Base-by-base conservation (phyloP, 495 filamentous ascomycete genomes). In the Podospora pseudopauciseta region DNA sequence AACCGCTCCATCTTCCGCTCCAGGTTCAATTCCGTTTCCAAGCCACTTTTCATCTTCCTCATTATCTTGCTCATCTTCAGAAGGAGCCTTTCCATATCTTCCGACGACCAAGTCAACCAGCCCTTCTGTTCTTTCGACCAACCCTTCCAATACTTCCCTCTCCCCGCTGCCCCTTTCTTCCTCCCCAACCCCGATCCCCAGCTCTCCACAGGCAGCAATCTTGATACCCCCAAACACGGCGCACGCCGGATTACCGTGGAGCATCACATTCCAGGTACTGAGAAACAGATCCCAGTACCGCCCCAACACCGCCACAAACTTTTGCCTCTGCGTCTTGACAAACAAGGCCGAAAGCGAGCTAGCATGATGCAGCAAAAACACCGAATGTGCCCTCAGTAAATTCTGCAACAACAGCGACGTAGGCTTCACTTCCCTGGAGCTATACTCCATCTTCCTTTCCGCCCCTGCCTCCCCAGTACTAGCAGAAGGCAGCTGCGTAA, bases 111-210 rank as follows among this genome's bases (percentile, higher is more conserved):
- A 70, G 77, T 99, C 95, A 20, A 96, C 85, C 88, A 87, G 32
- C 84, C 95, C 79, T 56, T 88, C 81, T 44, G 84, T 77, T 79
- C 91, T 69, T 76, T 86, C 77, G 76, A 92, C 87, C 72, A 96
- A 88, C 19, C 91, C 92, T 76, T 96, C 95, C 1, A 99, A 82
- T 1, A 97, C 94, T 72, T 93, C 93, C 72, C 94, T 81, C 80
- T 97, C 93, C 16, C 92, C 92, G 71, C 92, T 96, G 2, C 94
- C 93, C 81, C 93, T 88, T 67, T 97, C 92, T 79, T 97, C 93
- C 74, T 97, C 93, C 34, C 94, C 95, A 15, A 97, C 93, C 1
- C 96, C 96, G 18, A 97, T 86, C 19, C 95, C 96, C 27, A 97
- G 87, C 79, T 97, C 93, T 5, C 94, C 95, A 53, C 92, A 91